Conservation (phyloP, 768 basidiomycete genomes). For the Leccinellum rugosiceps region DNA sequence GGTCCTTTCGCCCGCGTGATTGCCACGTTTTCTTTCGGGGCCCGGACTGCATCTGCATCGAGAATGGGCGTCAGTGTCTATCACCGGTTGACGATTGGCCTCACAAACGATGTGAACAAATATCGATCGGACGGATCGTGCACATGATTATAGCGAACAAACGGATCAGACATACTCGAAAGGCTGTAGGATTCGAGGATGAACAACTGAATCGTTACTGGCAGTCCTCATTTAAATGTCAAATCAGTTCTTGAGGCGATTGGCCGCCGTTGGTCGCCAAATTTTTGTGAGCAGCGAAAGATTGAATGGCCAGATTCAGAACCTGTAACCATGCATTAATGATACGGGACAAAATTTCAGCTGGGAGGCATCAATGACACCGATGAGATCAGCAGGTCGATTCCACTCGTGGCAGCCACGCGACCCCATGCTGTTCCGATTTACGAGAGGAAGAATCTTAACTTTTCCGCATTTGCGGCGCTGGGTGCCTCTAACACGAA, state of each 20-base stretch:
- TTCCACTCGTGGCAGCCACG: constrained; percentile 19
- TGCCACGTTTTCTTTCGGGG: background rate
- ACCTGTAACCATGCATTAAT: background rate
- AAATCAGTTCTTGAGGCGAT: background rate
- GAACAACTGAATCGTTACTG: background rate
- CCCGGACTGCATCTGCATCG: constrained; percentile 11
- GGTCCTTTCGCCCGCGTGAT: background rate
- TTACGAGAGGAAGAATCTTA: constrained; percentile 1
- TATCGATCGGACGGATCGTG: background rate
- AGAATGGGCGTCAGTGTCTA: constrained; percentile 6
- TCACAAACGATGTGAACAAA: constrained; percentile 12
- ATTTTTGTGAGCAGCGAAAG: background rate
- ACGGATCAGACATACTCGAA: constrained; percentile 8
- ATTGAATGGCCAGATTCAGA: constrained; percentile 6
- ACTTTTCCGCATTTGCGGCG: background rate
- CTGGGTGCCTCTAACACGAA: background rate
- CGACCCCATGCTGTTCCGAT: constrained; percentile 13
- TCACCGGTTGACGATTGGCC: background rate
- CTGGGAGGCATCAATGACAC: background rate
- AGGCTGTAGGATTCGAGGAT: background rate
- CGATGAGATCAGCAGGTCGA: background rate
- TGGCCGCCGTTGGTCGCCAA: constrained; percentile 10
- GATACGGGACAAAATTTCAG: background rate
- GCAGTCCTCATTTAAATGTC: constrained; percentile 9
- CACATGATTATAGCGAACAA: background rate